Evolutionary conservation across 352 stramenopile species (phyloP), one percentile per base, ranked within the genome.

Genomic region (Globisporangium cystogenes): DNA sequence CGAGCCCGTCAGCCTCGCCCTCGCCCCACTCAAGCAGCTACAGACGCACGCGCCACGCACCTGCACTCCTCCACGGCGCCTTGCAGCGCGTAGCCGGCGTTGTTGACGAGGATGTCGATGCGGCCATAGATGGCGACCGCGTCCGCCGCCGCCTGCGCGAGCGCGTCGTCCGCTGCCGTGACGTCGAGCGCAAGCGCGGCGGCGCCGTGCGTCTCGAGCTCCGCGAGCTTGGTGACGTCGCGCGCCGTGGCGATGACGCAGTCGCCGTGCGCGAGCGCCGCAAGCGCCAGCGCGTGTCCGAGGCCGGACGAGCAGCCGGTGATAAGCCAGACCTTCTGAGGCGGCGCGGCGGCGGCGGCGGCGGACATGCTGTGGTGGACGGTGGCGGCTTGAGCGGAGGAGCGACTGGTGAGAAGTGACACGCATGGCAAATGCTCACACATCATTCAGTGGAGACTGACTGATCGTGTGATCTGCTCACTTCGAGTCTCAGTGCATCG

Each of bases 21-120:
- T 29, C 26, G 26, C 2, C 26, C 26, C 2, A 29, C 26, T 5
- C 26, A 29, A 29, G 26, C 26, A 29, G 26, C 26, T 5, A 29
- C 26, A 29, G 26, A 29, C 26, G 26, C 26, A 29, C 26, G 2
- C 26, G 3, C 3, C 8, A 3, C 48, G 5, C 21, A 57, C 51
- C 62, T 64, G 48, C 65, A 74, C 53, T 78, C 72, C 51, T 83
- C 72, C 27, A 83, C 66, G 0, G 70, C 68, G 10, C 70, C 72
- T 18, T 69, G 60, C 11, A 76, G 65, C 43, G 70, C 45, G 42
- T 78, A 78, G 7, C 62, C 68, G 10, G 70, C 70, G 44, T 83
- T 78, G 59, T 80, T 80, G 16, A 83, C 68, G 20, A 83, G 53
- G 45, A 81, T 67, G 52, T 83, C 68, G 54, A 83, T 76, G 27